phyloP scores from a whole-genome alignment of 441 rosid species.

The Gossypium davidsonii region DNA sequence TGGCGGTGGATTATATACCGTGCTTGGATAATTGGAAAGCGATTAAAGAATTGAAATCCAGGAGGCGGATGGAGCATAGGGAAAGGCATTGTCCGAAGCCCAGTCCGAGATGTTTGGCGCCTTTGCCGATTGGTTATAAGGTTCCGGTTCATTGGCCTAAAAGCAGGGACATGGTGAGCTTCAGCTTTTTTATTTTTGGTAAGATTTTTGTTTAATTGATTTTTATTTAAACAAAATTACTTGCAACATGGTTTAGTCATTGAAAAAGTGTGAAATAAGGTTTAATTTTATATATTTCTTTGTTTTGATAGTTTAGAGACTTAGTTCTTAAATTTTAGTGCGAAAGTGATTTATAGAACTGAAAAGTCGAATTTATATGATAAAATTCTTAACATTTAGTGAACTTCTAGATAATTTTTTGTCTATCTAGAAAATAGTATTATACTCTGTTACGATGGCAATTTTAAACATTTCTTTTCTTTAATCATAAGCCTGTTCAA shows the following conservation, averaged over 20 bases:
- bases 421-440: background rate
- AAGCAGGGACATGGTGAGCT: slow-evolving; percentile 94
- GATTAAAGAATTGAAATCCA: slow-evolving; percentile 49
- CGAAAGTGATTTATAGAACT: background rate
- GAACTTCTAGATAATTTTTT: background rate
- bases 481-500: background rate
- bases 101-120: slow-evolving; percentile 56
- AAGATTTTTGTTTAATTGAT: slow-evolving; percentile 26
- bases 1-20: slow-evolving; percentile 65
- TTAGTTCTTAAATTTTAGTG: background rate
- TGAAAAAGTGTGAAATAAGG: too few relatives aligned
- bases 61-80: slow-evolving; percentile 80
- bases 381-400: background rate
- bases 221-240: background rate
- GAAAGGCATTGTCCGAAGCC: slow-evolving; percentile 87
- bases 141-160: slow-evolving; percentile 71
- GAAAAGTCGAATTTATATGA: background rate
- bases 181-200: slow-evolving; percentile 46
- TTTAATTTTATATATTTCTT: too few relatives aligned
- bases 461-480: background rate
- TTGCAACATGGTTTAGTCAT: too few relatives aligned
- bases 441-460: background rate
- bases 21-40: slow-evolving; percentile 67
- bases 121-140: slow-evolving; percentile 64
- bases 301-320: too few relatives aligned